A percentile compares a stretch with the other conserved stretches of the same genome.
These are phyloP conservation scores for Russula lepida DNA, from an alignment of 768 basidiomycete genomes.

Conservation along the genomic window DNA sequence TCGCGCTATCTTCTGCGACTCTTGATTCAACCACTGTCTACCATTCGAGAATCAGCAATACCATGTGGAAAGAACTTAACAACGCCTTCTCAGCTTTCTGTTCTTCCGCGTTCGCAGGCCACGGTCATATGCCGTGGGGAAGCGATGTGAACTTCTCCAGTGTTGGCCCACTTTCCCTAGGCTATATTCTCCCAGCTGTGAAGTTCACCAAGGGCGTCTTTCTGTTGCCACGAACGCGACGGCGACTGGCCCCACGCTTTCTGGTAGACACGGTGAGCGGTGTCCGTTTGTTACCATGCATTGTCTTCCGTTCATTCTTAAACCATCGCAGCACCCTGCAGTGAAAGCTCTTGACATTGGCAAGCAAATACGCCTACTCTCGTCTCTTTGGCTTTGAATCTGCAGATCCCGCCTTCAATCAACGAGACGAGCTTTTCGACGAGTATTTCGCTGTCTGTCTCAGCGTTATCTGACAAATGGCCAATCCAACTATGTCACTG, in stretches of 20 bases:
- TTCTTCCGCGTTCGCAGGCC: conserved; percentile 1
- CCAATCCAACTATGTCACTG: background rate
- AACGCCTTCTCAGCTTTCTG: background rate
- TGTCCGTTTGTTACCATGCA: background rate
- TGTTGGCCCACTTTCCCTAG: conserved; percentile 5
- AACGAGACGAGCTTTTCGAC: background rate
- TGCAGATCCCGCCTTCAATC: background rate
- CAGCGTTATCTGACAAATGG: background rate
- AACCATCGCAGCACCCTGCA: background rate
- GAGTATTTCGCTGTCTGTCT: background rate
- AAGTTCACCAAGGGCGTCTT: background rate
- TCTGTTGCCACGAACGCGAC: background rate
- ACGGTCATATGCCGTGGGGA: conserved; percentile 12
- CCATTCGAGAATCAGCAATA: background rate
- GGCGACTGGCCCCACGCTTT: background rate
- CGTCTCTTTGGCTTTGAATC: background rate
- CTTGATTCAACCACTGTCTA: background rate
- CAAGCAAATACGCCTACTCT: background rate
- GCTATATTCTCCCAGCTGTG: background rate
- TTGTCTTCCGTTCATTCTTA: background rate
- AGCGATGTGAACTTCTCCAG: background rate
- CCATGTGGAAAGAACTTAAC: conserved; percentile 13
- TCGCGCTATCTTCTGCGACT: background rate
- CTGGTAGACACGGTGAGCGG: background rate
- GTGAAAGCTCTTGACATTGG: background rate